phyloP scores from a whole-genome alignment of 495 filamentous ascomycete genomes.

The Hypoxylon crocopeplum region DNA sequence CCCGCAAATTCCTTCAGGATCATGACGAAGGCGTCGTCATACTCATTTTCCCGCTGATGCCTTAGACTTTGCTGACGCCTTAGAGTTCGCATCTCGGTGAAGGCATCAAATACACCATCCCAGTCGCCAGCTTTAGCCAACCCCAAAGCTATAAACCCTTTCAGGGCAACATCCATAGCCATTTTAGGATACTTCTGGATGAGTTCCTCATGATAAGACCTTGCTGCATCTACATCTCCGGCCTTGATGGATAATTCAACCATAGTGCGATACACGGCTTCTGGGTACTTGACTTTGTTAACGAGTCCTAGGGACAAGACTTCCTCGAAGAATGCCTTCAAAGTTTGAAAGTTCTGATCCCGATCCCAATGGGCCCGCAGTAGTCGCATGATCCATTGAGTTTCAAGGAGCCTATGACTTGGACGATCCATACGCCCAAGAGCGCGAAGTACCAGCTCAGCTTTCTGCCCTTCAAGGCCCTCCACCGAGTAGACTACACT shows the following conservation, averaged over 20 bases:
- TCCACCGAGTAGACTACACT: slow-evolving; percentile 41
- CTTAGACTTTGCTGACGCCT: too few relatives aligned
- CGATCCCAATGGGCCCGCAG: slow-evolving; percentile 42
- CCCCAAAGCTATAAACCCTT: slow-evolving; percentile 47
- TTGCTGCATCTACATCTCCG: slow-evolving; percentile 39
- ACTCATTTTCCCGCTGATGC: slow-evolving; percentile 28
- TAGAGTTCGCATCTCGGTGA: slow-evolving; percentile 42
- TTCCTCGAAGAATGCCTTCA: slow-evolving; percentile 40
- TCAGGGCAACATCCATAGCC: slow-evolving; percentile 36
- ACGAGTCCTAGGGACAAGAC: slow-evolving; percentile 22
- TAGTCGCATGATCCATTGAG: slow-evolving; percentile 45
- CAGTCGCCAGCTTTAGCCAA: slow-evolving; percentile 55
- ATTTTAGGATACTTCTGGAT: slow-evolving; percentile 30
- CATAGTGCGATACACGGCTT: slow-evolving; percentile 47
- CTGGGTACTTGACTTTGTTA: slow-evolving; percentile 27
- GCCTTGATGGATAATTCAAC: slow-evolving; percentile 49
- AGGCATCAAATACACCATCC: slow-evolving; percentile 47
- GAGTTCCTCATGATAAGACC: slow-evolving; percentile 34
- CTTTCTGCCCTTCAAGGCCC: slow-evolving; percentile 28
- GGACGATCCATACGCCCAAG: slow-evolving; percentile 30
- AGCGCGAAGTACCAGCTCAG: slow-evolving; percentile 34
- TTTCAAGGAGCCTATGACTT: slow-evolving; percentile 16
- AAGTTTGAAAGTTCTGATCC: slow-evolving; percentile 28
- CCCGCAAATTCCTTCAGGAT: slow-evolving; percentile 53
- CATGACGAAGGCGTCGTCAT: slow-evolving; percentile 46